These are phyloP conservation scores for Nigrospora sphaerica DNA, from an alignment of 2,329 filamentous ascomycete species.

Conservation along the genomic window DNA sequence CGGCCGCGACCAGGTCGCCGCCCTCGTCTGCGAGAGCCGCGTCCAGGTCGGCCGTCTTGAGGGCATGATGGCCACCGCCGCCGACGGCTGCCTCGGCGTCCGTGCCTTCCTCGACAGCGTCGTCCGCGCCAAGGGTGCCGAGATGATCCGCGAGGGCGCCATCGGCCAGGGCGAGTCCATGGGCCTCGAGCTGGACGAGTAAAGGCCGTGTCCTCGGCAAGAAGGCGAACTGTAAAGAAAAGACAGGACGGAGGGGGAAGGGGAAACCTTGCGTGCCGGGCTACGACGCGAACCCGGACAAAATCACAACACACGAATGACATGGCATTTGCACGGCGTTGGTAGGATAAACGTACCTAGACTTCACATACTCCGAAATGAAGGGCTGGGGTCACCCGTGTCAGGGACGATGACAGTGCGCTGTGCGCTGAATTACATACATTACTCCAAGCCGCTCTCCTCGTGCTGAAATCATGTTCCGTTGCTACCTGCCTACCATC, in stretches of 20 bases:
- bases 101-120: conserved; percentile 74
- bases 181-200: conserved; percentile 42
- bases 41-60: conserved; percentile 79
- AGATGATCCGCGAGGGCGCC: conserved; percentile 52
- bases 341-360: not conserved
- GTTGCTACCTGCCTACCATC: too few relatives aligned
- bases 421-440: too few relatives aligned
- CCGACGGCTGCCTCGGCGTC: conserved; percentile 87
- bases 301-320: not conserved
- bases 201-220: not conserved
- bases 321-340: conserved; percentile 6
- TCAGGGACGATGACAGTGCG: too few relatives aligned
- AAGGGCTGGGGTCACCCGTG: too few relatives aligned
- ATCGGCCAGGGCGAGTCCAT: conserved; percentile 40
- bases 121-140: conserved; percentile 62
- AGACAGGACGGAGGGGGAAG: not conserved
- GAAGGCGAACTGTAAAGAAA: not conserved
- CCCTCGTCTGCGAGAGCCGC: conserved; percentile 79
- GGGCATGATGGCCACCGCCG: conserved; percentile 85
- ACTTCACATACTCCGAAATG: too few relatives aligned
- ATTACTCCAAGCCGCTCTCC: too few relatives aligned
- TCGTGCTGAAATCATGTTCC: too few relatives aligned
- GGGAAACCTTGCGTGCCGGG: not conserved
- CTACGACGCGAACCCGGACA: not conserved
- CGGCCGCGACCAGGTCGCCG: conserved; percentile 68